Evolutionary conservation across 495 filamentous ascomycete species (phyloP), one percentile per base, ranked within the genome.

Genomic region (Amniculicola lignicola): DNA sequence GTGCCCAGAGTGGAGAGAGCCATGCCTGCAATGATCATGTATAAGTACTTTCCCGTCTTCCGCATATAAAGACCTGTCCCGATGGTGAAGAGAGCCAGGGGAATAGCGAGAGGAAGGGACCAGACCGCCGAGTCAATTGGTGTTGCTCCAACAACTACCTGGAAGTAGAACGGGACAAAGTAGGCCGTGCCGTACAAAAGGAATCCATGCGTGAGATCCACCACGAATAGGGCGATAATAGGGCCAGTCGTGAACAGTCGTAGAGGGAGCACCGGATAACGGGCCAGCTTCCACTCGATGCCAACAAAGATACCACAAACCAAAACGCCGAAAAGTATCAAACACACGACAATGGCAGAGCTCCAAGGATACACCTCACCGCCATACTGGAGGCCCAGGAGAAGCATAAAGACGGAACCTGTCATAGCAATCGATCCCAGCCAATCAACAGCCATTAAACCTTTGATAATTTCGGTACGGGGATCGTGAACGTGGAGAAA

Each of bases 381-480:
- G 9, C 62, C 62, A 40, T 49, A 59, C 24, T 65, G 36, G 4
- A 65, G 50, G 3, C 62, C 62, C 3, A 65, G 35, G 7, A 65
- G 54, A 18, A 65, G 14, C 54, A 65, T 62, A 11, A 62, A 22
- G 12, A 37, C 36, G 19, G 25, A 59, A 18, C 53, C 62, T 28
- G 63, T 31, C 18, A 65, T 41, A 4, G 36, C n/a, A 4, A 50
- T 4, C 11, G 33, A 27, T n/a, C 62, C 62, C 18, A 48, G 10
- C 62, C 62, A 65, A 51, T 65, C 62, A n/a, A 65, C 51, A n/a
- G 54, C 62, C 27, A 43, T 41, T 3, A 65, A 19, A 31, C 62
- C 59, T 25, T 7, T 38, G 29, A 18, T 5, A 38, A 62, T 6
- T 2, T 41, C 35, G 15, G 59, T 62, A 2, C 25, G 33, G n/a